These are phyloP conservation scores for Clavaria fumosa DNA, from an alignment of 768 basidiomycete genomes.

Conservation along the genomic window DNA sequence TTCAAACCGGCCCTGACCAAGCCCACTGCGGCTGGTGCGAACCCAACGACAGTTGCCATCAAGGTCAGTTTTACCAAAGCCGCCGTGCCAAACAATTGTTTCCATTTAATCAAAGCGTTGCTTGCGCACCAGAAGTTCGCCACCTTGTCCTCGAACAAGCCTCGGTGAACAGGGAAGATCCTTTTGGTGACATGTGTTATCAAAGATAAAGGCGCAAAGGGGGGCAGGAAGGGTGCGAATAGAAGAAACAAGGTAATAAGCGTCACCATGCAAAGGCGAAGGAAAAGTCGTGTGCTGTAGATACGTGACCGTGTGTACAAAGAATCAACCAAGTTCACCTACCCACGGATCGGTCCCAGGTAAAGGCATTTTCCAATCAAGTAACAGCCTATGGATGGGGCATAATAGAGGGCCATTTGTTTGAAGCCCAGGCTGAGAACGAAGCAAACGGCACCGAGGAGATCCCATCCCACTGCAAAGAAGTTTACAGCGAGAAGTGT, in stretches of 20 bases:
- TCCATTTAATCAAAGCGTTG: slow-evolving; percentile 84
- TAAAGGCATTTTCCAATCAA: slow-evolving; percentile 80
- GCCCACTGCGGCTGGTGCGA: slow-evolving; percentile 43
- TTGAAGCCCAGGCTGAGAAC: slow-evolving; percentile 84
- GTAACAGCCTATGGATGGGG: slow-evolving; percentile 84
- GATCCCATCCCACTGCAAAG: slow-evolving; percentile 54
- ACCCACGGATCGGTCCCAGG: slow-evolving; percentile 62
- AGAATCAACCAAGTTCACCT: slow-evolving; percentile 11
- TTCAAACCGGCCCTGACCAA: slow-evolving; percentile 23
- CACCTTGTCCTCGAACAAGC: slow-evolving; percentile 90
- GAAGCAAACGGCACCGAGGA: slow-evolving; percentile 64
- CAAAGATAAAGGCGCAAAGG: slow-evolving; percentile 33
- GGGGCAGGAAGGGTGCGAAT: slow-evolving; percentile 69
- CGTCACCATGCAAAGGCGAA: slow-evolving; percentile 51
- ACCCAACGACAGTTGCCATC: slow-evolving; percentile 50
- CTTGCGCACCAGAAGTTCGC: slow-evolving; percentile 97
- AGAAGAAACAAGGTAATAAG: slow-evolving; percentile 46
- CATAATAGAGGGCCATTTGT: slow-evolving; percentile 93
- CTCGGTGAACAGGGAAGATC: slow-evolving; percentile 85
- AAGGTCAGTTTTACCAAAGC: slow-evolving; percentile 54
- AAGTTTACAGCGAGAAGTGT: slow-evolving; percentile 53
- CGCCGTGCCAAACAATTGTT: slow-evolving; percentile 28
- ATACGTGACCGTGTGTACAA: neutral
- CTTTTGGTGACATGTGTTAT: slow-evolving; percentile 56
- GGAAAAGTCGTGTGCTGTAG: slow-evolving; percentile 35